phyloP scores from a whole-genome alignment of 2,329 filamentous ascomycete species.

The Bisporella sp. region DNA sequence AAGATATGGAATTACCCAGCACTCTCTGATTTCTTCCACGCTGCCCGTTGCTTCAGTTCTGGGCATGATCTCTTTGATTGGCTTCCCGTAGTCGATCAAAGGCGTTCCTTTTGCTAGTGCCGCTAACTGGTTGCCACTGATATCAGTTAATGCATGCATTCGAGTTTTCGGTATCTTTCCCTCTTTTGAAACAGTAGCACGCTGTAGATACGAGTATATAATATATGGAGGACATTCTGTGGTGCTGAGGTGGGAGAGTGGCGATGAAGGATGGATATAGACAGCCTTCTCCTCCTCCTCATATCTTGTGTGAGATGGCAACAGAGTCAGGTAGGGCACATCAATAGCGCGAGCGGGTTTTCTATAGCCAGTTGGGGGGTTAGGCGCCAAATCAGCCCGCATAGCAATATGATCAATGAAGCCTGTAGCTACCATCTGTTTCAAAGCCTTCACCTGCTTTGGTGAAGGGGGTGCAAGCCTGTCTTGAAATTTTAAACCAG shows the following conservation, averaged over 20 bases:
- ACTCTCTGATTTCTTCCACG: slow-evolving; percentile 53
- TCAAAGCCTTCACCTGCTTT: slow-evolving; percentile 70
- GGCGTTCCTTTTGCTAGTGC: slow-evolving; percentile 79
- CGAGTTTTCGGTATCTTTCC: slow-evolving; percentile 64
- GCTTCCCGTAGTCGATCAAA: slow-evolving; percentile 78
- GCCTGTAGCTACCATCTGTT: slow-evolving; percentile 85
- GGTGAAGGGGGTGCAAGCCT: slow-evolving; percentile 52
- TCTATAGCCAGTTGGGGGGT: slow-evolving; percentile 56
- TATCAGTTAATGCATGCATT: slow-evolving; percentile 80
- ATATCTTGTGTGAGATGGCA: slow-evolving; percentile 51
- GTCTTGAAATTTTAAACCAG: slow-evolving; percentile 47
- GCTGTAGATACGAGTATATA: slow-evolving; percentile 80
- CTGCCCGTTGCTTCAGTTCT: slow-evolving; percentile 31
- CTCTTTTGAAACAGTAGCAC: slow-evolving; percentile 43
- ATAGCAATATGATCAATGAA: slow-evolving; percentile 95
- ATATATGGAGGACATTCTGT: slow-evolving; percentile 81
- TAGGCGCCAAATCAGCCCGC: slow-evolving; percentile 76
- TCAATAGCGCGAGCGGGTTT: slow-evolving; percentile 84
- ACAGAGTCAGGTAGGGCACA: slow-evolving; percentile 82
- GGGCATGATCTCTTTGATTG: slow-evolving; percentile 70
- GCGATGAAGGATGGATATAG: slow-evolving; percentile 80
- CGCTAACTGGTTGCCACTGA: slow-evolving; percentile 69
- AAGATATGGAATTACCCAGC: slow-evolving; percentile 76
- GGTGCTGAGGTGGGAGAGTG: slow-evolving; percentile 62
- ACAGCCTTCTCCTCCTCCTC: slow-evolving; percentile 57